phyloP scores from a whole-genome alignment of 306 rosid species.

The Aeschynomene evenia region DNA sequence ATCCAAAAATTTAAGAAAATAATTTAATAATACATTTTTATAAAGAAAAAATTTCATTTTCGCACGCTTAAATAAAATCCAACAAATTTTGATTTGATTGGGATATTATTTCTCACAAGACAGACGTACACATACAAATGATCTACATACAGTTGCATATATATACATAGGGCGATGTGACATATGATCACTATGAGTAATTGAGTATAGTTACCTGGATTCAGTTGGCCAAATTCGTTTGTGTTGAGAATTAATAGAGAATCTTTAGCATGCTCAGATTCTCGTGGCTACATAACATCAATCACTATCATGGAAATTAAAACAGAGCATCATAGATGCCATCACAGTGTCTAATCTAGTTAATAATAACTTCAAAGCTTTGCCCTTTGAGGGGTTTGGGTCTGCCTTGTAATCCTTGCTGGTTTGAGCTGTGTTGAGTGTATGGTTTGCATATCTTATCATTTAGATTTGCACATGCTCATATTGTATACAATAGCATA shows the following conservation, averaged over 20 bases:
- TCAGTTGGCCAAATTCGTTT: constrained; percentile 2
- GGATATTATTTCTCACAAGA: background rate
- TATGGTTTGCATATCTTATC: background rate
- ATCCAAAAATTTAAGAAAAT: too few relatives aligned
- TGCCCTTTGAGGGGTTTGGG: too few relatives aligned
- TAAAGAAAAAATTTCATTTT: too few relatives aligned
- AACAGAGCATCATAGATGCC: background rate
- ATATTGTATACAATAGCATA: background rate
- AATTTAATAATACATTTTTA: too few relatives aligned
- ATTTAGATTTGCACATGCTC: background rate
- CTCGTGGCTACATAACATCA: constrained; percentile 13
- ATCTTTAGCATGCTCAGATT: constrained; percentile 25
- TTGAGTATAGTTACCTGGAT: background rate
- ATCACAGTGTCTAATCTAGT: too few relatives aligned
- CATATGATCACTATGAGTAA: background rate
- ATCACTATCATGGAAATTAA: constrained; percentile 23
- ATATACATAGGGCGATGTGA: background rate
- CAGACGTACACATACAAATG: background rate
- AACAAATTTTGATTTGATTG: background rate
- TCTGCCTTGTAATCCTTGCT: constrained; percentile 1
- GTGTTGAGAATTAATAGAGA: constrained; percentile 7
- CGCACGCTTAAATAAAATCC: too few relatives aligned
- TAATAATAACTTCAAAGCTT: background rate
- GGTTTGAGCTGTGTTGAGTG: constrained; percentile 21
- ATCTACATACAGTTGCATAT: background rate